Evolutionary conservation across 2,329 filamentous ascomycete species (phyloP).

Genomic region (Fusarium guadeloupense): DNA sequence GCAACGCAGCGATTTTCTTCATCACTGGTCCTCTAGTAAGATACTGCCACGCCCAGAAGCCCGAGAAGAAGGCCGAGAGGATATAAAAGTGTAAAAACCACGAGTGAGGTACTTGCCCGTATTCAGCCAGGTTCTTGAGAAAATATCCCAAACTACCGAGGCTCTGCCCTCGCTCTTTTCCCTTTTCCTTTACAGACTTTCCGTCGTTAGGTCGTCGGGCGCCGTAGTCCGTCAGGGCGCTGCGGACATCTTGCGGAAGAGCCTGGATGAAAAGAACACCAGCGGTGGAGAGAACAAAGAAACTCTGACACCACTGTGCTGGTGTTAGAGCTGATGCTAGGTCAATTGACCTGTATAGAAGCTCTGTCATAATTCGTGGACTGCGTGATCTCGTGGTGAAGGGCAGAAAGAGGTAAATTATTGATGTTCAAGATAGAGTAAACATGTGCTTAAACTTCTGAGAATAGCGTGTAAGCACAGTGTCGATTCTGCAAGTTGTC

Average conservation of each 20-base stretch:
- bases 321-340: conserved; percentile 34
- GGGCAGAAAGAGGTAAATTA: not conserved
- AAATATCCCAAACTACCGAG: conserved; percentile 37
- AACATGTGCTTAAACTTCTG: conserved; percentile 10
- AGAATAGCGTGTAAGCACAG: conserved; percentile 10
- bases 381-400: not conserved
- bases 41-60: conserved; percentile 78
- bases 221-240: conserved; percentile 61
- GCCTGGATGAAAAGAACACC: conserved; percentile 54
- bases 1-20: conserved; percentile 54
- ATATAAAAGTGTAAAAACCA: conserved; percentile 94
- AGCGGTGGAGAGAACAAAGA: conserved; percentile 56
- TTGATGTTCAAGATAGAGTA: not conserved
- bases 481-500: not conserved
- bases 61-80: conserved; percentile 72
- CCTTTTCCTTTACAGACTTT: conserved; percentile 25
- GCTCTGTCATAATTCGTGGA: conserved; percentile 4
- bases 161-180: conserved; percentile 2
- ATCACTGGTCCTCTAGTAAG: conserved; percentile 63
- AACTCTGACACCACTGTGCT: conserved; percentile 54
- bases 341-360: conserved; percentile 2
- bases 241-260: conserved; percentile 56
- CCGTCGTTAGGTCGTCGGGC: conserved; percentile 50
- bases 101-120: conserved; percentile 77
- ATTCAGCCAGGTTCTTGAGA: conserved; percentile 45